Conservation (phyloP, 768 basidiomycete genomes). For the Tylopilus sp. region DNA sequence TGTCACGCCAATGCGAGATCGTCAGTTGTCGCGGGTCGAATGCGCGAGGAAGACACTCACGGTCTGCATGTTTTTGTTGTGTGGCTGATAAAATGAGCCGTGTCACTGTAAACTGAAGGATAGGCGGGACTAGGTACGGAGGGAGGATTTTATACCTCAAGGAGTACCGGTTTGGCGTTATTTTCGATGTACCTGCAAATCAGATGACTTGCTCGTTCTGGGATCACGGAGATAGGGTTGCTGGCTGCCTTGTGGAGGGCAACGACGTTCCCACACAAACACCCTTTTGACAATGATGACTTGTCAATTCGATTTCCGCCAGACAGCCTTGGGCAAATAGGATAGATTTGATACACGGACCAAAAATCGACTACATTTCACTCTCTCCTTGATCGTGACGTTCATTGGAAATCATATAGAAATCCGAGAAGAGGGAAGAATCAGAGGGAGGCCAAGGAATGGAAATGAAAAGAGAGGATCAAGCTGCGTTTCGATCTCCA, state of each 20-base stretch:
- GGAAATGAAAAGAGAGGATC: not conserved
- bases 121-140: too few relatives aligned
- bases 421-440: not conserved
- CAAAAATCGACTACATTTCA: not conserved
- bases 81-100: not conserved
- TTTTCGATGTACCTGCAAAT: not conserved
- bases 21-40: not conserved
- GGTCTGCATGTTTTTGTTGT: slow-evolving; percentile 16
- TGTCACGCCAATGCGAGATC: not conserved
- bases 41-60: slow-evolving; percentile 5
- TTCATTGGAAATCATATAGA: not conserved
- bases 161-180: slow-evolving; percentile 3
- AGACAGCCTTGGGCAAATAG: not conserved
- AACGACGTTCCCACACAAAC: not conserved
- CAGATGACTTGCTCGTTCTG: too few relatives aligned
- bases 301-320: not conserved
- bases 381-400: not conserved
- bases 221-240: not conserved
- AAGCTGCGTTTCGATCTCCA: not conserved
- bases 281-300: not conserved
- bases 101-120: not conserved
- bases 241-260: too few relatives aligned
- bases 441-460: too few relatives aligned
- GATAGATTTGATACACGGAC: not conserved
- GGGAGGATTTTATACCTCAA: slow-evolving; percentile 4